These are phyloP conservation scores for Lotus japonicus DNA, from an alignment of 306 rosid genomes.

Conservation along the genomic window DNA sequence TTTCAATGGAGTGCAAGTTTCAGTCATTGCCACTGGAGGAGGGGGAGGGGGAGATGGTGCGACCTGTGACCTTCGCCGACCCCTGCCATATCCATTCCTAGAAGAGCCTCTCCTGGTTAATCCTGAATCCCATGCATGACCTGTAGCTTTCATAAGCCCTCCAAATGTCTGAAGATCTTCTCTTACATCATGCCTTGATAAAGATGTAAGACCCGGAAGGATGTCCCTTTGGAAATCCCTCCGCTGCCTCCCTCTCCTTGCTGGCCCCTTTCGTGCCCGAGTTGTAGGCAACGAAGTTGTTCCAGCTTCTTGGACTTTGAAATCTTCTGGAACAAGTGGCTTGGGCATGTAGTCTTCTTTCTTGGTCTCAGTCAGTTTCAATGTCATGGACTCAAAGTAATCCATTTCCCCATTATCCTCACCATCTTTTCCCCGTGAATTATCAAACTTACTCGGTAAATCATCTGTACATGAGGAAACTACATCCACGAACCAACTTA, in stretches of 20 bases:
- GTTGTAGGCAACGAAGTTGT: conserved; percentile 31
- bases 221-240: conserved; percentile 99
- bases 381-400: conserved; percentile 76
- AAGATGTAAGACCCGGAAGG: conserved; percentile 83
- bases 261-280: conserved; percentile 60
- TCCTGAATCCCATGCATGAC: conserved; percentile 81
- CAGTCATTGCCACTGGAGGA: conserved; percentile 33
- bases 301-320: conserved; percentile 58
- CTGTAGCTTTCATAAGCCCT: conserved; percentile 91
- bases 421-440: conserved; percentile 20
- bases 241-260: conserved; percentile 88
- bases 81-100: conserved; percentile 78
- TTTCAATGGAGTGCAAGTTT: conserved; percentile 39
- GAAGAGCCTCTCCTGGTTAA: conserved; percentile 68
- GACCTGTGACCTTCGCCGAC: conserved; percentile 60
- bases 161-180: conserved; percentile 97
- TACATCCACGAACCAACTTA: conserved; percentile 77
- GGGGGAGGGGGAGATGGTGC: conserved; percentile 59
- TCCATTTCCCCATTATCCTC: conserved; percentile 51
- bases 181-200: conserved; percentile 91
- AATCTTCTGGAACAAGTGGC: conserved; percentile 70
- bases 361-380: conserved; percentile 52
- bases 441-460: conserved; percentile 28
- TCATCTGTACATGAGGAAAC: conserved; percentile 43
- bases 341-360: conserved; percentile 90